A percentile compares a stretch with the other conserved stretches of the same genome.
Conservation (phyloP, 768 basidiomycete species). For the Harrya chromipes region DNA sequence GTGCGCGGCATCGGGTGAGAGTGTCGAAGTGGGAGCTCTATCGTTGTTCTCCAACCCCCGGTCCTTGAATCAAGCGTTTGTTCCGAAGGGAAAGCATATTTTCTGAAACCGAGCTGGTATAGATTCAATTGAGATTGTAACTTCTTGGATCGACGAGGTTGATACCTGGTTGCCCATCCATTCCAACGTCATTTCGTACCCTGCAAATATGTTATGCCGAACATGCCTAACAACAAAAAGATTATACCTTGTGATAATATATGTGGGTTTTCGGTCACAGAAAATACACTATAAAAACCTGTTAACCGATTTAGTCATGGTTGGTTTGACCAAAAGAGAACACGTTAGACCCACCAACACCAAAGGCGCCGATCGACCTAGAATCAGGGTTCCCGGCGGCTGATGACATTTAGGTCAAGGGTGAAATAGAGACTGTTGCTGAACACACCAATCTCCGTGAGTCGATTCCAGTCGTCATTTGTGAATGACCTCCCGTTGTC, state of each 20-base stretch:
- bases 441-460: constrained; percentile 80
- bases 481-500: constrained; percentile 85
- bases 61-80: constrained; percentile 47
- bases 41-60: constrained; percentile 46
- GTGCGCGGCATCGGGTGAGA: constrained; percentile 67
- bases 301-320: background rate
- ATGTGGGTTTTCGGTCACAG: constrained; percentile 73
- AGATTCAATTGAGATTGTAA: too few relatives aligned
- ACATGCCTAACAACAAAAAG: background rate
- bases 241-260: constrained; percentile 65
- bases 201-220: constrained; percentile 31
- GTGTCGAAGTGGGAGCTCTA: constrained; percentile 82
- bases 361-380: constrained; percentile 92
- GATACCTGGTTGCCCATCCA: constrained; percentile 74
- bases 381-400: constrained; percentile 95
- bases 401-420: constrained; percentile 19
- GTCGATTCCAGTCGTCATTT: constrained; percentile 81
- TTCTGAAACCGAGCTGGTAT: too few relatives aligned
- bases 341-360: constrained; percentile 53
- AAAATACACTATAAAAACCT: constrained; percentile 74
- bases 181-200: constrained; percentile 89
- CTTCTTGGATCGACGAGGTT: too few relatives aligned
- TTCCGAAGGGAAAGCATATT: constrained; percentile 34
- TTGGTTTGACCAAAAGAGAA: background rate
- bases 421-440: too few relatives aligned